A percentile compares a stretch with the other conserved stretches of the same genome.
Evolutionary conservation across 164 flowering plant genomes (phyloP).

Genomic region (Magnolia officinalis): DNA sequence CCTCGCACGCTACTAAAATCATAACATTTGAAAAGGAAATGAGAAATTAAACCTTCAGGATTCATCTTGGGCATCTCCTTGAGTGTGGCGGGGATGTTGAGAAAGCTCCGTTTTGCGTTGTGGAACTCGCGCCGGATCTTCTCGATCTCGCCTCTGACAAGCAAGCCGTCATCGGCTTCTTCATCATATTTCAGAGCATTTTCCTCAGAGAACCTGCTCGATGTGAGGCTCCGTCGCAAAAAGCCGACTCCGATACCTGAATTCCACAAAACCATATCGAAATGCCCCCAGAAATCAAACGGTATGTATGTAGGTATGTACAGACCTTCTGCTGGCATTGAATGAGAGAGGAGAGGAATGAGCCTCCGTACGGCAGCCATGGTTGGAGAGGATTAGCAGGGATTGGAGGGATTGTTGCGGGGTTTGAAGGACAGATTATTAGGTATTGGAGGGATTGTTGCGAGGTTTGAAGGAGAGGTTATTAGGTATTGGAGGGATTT

Average conservation of each 20-base stretch:
- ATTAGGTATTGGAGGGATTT: background rate
- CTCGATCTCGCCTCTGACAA: constrained; percentile 36
- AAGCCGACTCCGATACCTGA: constrained; percentile 8
- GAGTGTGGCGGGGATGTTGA: constrained; percentile 66
- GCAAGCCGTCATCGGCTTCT: background rate
- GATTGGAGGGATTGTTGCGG: background rate
- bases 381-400: background rate
- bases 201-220: constrained; percentile 18
- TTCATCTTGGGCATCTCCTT: constrained; percentile 76
- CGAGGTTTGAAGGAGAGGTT: background rate
- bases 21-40: background rate
- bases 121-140: constrained; percentile 49
- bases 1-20: background rate
- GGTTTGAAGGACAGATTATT: background rate
- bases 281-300: background rate
- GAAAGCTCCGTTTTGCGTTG: constrained; percentile 56
- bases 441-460: background rate
- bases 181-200: constrained; percentile 21
- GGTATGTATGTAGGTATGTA: background rate
- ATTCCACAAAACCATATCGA: constrained; percentile 17
- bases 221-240: constrained; percentile 19
- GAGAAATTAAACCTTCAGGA: constrained; percentile 53
- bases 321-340: constrained; percentile 22
- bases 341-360: constrained; percentile 15
- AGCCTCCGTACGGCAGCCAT: constrained; percentile 35